Evolutionary conservation across 768 basidiomycete species (phyloP), one percentile per base, ranked within the genome.

Genomic region (Glaciozyma martinii): DNA sequence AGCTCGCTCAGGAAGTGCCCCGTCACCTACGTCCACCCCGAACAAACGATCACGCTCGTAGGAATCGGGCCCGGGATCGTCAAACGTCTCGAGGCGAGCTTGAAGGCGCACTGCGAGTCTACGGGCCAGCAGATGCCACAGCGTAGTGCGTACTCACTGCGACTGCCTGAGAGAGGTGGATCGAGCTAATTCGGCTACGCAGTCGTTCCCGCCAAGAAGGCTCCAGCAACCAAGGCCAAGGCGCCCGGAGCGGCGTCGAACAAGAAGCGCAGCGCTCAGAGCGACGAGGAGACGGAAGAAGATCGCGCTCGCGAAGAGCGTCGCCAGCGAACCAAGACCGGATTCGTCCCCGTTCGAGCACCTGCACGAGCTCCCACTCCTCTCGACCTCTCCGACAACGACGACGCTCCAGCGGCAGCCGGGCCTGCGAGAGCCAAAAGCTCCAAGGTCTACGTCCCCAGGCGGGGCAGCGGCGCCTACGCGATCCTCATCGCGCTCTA

Each of bases 401-500:
- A 59, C 33, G 50, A 54, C 43, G 59, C 23, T 21, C 30, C 59
- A 15, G 46, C 59, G 23, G 30, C 29, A 16, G 44, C 57, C 21
- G 61, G 59, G 33, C 56, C 30, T 47, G 62, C 66, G 50, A 43
- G 33, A 49, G n/a, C 15, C 13, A 50, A 21, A 9, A 60, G 58
- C 55, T 2, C 40, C 42, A 56, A 56, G 32, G 59, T 30, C 27
- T 71, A 71, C 64, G 42, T 71, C 47, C 70, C 70, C 5, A 50
- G 49, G 23, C 23, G 61, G 30, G 12, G 50, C 18, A 56, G 57
- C 15, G 66, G 70, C 3, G 32, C 66, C 21, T 71, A 67, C 59
- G 70, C 66, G 15, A 63, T 71, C 57, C 52, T 67, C 25, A 30
- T 71, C 54, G 55, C 56, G n/a, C 40, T 71, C 32, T 71, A 71